These are phyloP conservation scores for sunflower (Helianthus annuus) DNA, from an alignment of 129 eudicot species.

Conservation along the genomic window HanXRQr2.0-SUNRISE NC_035439.2:18947493-18947992, in stretches of 20 bases:
- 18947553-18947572: slow-evolving; percentile 98
- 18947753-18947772: slow-evolving; percentile 94
- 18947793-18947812: slow-evolving; percentile 83
- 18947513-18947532: slow-evolving; percentile 97
- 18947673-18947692: slow-evolving; percentile 12
- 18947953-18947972: too few relatives aligned
- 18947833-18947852: neutral
- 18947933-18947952: too few relatives aligned
- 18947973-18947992: too few relatives aligned
- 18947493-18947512: slow-evolving; percentile 99
- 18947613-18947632: neutral
- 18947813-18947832: slow-evolving; percentile 2
- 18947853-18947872: too few relatives aligned
- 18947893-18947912: too few relatives aligned
- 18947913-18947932: too few relatives aligned
- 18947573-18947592: slow-evolving; percentile 98
- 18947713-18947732: slow-evolving; percentile 99
- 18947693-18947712: slow-evolving; percentile 12
- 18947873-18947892: too few relatives aligned
- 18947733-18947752: slow-evolving; percentile 99
- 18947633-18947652: neutral
- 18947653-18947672: slow-evolving; percentile 1
- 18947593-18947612: slow-evolving; percentile 30
- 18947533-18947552: slow-evolving; percentile 95
- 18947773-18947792: slow-evolving; percentile 98